Percentiles rank a stretch among this genome's conserved stretches.
phyloP scores from a whole-genome alignment of 768 basidiomycete genomes.

The Tulasnella sp. region DNA sequence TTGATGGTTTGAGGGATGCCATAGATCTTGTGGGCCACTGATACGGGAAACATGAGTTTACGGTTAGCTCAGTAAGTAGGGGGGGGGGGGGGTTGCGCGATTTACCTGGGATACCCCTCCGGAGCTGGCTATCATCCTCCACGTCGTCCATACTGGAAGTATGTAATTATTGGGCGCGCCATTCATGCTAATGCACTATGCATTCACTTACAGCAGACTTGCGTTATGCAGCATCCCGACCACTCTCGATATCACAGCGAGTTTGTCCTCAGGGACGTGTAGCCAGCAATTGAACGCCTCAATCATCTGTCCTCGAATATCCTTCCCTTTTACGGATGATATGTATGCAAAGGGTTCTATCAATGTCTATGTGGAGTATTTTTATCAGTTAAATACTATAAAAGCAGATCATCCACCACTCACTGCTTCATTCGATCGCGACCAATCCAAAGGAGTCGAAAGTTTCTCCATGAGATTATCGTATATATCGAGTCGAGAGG shows the following conservation, averaged over 20 bases:
- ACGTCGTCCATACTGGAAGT: constrained; percentile 80
- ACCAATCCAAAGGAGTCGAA: constrained; percentile 4
- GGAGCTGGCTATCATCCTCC: constrained; percentile 78
- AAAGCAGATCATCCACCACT: not conserved
- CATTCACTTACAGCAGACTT: constrained; percentile 60
- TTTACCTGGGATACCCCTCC: constrained; percentile 71
- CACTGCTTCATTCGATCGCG: constrained; percentile 11
- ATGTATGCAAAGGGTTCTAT: constrained; percentile 86
- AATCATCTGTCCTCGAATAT: constrained; percentile 76
- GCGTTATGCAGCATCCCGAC: constrained; percentile 94
- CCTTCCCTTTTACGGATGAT: constrained; percentile 79
- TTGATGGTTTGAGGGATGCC: constrained; percentile 96
- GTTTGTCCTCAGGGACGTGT: constrained; percentile 58
- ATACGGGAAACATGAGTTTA: too few species aligned
- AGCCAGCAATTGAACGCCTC: constrained; percentile 93
- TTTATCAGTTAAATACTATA: not conserved
- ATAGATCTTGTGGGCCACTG: constrained; percentile 94
- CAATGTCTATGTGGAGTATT: constrained; percentile 34
- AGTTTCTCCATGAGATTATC: constrained; percentile 14
- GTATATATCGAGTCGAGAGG: constrained; percentile 2
- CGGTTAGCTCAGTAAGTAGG: too few species aligned
- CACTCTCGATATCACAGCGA: constrained; percentile 62
- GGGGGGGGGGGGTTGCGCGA: not conserved
- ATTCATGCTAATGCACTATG: not conserved
- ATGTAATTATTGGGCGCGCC: too few species aligned